Evolutionary conservation across 1,139 yeast genomes (phyloP).

Genomic region (Tardiomyces blankii): DNA sequence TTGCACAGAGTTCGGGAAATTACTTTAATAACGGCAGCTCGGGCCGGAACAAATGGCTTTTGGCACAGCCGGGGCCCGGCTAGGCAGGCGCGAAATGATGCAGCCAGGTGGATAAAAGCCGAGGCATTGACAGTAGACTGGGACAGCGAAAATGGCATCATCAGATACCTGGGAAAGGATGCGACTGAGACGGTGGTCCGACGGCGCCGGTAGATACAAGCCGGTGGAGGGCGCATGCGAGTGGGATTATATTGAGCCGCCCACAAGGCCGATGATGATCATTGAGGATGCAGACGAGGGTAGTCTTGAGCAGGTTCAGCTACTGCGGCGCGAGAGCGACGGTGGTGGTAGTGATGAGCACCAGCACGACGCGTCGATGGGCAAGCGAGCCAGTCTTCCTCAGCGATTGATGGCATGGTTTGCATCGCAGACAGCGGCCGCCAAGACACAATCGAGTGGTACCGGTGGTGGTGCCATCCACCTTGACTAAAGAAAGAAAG

Average conservation of each 20-base stretch:
- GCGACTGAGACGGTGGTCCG: background rate
- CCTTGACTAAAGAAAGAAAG: too few species aligned
- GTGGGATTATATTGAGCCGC: background rate
- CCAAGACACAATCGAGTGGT: too few species aligned
- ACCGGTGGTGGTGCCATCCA: too few species aligned
- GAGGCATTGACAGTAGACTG: too few species aligned
- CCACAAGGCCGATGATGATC: background rate
- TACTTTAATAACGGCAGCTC: too few species aligned
- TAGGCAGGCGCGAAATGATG: too few species aligned
- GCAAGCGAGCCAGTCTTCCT: background rate
- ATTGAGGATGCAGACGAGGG: background rate
- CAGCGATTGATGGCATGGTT: background rate
- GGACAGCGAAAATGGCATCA: background rate
- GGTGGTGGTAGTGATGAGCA: background rate
- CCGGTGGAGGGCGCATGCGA: background rate
- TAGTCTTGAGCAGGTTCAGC: background rate
- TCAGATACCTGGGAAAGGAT: background rate
- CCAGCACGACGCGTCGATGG: too few species aligned
- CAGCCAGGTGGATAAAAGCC: too few species aligned
- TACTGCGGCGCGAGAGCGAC: background rate
- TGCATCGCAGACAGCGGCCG: too few species aligned
- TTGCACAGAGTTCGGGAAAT: too few species aligned
- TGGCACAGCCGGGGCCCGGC: too few species aligned
- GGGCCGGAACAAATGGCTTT: too few species aligned
- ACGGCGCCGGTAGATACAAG: background rate